Evolutionary conservation across 2,329 filamentous ascomycete species (phyloP).

Genomic region (Cercospora brassicicola): DNA sequence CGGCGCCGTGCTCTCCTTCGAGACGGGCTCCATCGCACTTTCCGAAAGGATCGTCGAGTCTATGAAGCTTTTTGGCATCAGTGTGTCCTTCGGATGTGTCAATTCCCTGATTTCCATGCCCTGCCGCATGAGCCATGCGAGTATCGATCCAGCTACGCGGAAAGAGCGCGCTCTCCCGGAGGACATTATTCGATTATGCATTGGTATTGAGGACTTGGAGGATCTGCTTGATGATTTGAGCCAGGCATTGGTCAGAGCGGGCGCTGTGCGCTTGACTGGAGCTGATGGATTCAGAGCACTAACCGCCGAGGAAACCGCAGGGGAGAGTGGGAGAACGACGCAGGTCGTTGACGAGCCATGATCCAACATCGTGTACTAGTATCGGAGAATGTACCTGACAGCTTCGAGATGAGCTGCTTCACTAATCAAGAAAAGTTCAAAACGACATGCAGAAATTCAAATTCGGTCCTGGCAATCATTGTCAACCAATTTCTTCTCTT

Average conservation of each 20-base stretch:
- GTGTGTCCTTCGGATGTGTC: constrained; percentile 95
- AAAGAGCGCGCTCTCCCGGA: constrained; percentile 89
- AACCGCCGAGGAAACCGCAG: constrained; percentile 30
- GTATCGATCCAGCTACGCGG: constrained; percentile 92
- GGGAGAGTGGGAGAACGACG: constrained; percentile 35
- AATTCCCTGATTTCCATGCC: constrained; percentile 99
- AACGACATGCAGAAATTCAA: not conserved
- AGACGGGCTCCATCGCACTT: constrained; percentile 80
- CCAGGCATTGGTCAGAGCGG: constrained; percentile 88
- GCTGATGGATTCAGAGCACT: constrained; percentile 71
- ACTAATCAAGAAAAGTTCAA: not conserved
- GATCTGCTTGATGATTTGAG: constrained; percentile 92
- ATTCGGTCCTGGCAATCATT: not conserved
- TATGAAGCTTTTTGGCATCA: constrained; percentile 88
- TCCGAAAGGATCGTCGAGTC: constrained; percentile 94
- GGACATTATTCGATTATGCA: constrained; percentile 91
- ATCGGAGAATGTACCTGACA: not conserved
- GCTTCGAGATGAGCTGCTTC: not conserved
- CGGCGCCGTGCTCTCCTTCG: constrained; percentile 91
- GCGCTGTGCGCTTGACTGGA: constrained; percentile 81
- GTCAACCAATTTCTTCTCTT: not conserved
- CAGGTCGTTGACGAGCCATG: constrained; percentile 42
- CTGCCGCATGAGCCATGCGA: constrained; percentile 98
- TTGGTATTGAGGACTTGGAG: constrained; percentile 90
- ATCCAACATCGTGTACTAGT: constrained; percentile 8